Evolutionary conservation across 2,329 filamentous ascomycete species (phyloP), one percentile per base, ranked within the genome.

Genomic region (Spiromastix sp.): DNA sequence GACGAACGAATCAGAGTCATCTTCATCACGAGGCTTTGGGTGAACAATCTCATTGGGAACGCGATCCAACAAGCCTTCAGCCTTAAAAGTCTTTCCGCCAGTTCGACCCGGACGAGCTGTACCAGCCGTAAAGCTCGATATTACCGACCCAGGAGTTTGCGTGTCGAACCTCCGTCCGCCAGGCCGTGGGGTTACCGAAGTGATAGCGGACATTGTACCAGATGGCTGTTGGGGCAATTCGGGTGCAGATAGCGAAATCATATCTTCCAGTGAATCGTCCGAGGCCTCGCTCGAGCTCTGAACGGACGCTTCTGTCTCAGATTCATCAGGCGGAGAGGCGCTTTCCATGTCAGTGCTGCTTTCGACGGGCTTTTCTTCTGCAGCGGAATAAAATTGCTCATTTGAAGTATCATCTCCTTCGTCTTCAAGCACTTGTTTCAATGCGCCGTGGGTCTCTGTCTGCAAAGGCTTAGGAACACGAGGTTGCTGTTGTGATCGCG

Each of bases 321-420:
- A 71, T 5, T 74, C 74, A 25, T 79, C 78, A 1, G 71, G 68
- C 16, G 68, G 66, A 5, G 68, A 66, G 38, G 75, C 71, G 25
- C 50, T 56, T 45, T 70, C 67, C 10, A 74, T 74, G 48, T 67
- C 64, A 2, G 61, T 64, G 17, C 52, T 53, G 32, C 55, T 57
- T 47, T 64, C 57, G 15, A 51, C 44, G 8, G 55, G 51, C 43
- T 77, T 73, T 43, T 93, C 86, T 54, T 95, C 89, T 2, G 85
- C 81, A 1, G 89, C 89, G 4, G 89, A 95, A 58, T 77, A 95
- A 63, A 95, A 95, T 47, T 86, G 80, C 52, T 96, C 89, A 39
- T 83, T 93, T 4, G 83, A 79, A 1, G 82, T 85, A 48, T 93
- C 85, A 38, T 93, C 84, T 19, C 82, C 81, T 32, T 69, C 67